Conservation (phyloP, 2,329 filamentous ascomycete genomes). For the Fusarium lateritium region DNA sequence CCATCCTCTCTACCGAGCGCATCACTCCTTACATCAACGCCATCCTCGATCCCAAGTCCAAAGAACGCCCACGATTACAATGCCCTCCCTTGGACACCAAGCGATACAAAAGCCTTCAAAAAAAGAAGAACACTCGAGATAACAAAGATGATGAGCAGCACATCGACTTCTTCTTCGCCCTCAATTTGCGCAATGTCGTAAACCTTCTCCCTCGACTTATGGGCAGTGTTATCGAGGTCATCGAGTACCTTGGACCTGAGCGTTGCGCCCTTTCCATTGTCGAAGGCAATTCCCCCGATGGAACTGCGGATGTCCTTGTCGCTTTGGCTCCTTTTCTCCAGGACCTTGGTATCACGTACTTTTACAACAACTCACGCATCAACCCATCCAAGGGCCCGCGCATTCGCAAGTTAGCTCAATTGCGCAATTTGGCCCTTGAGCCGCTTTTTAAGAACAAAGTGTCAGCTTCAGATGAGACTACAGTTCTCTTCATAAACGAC, state of each 20-base stretch:
- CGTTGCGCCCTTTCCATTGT: conserved; percentile 69
- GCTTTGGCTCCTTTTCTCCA: conserved; percentile 59
- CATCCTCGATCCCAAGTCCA: conserved; percentile 51
- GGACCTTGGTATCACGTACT: conserved; percentile 58
- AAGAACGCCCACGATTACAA: conserved; percentile 45
- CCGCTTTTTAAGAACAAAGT: conserved; percentile 57
- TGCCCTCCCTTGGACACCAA: conserved; percentile 47
- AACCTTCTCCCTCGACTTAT: conserved; percentile 65
- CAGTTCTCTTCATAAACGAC: conserved; percentile 69
- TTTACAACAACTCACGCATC: conserved; percentile 59
- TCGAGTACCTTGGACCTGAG: conserved; percentile 65
- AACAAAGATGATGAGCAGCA: neutral
- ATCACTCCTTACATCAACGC: conserved; percentile 50
- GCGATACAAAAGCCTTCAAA: conserved; percentile 46
- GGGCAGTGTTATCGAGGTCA: conserved; percentile 65
- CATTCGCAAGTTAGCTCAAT: conserved; percentile 62
- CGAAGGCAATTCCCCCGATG: conserved; percentile 69
- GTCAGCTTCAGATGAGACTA: conserved; percentile 55
- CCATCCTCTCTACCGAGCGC: conserved; percentile 34
- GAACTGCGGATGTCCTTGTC: conserved; percentile 66
- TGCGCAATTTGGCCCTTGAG: conserved; percentile 67
- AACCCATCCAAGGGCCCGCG: conserved; percentile 62
- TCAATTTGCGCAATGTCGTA: conserved; percentile 66
- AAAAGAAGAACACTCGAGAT: neutral
- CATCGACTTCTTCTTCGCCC: conserved; percentile 65